Evolutionary conservation across 305 asterid genomes (phyloP).

Genomic region (Coffea humblotiana): DNA sequence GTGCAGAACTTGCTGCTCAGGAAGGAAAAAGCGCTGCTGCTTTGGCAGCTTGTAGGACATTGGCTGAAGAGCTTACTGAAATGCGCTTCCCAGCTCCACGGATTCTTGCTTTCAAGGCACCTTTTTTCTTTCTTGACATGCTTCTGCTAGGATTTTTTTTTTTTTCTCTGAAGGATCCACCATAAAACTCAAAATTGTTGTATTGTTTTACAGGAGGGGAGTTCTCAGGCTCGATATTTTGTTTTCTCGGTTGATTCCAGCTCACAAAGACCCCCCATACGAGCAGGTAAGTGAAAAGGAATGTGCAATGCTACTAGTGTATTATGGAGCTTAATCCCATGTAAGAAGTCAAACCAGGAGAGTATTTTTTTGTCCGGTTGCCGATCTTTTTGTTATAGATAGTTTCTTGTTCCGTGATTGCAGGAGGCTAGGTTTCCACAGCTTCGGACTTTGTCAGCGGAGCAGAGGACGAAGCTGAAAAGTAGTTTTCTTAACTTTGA

Average conservation of each 20-base stretch:
- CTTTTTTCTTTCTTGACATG: constrained; percentile 4
- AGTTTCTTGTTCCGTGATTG: constrained; percentile 19
- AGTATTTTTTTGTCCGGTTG: not conserved
- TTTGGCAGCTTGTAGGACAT: constrained; percentile 94
- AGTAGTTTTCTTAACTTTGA: constrained; percentile 86
- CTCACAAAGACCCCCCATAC: constrained; percentile 94
- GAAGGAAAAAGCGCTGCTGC: constrained; percentile 95
- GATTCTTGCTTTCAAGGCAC: constrained; percentile 93
- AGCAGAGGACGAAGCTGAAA: constrained; percentile 75
- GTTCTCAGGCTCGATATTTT: constrained; percentile 97
- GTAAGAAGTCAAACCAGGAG: not conserved
- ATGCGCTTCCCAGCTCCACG: constrained; percentile 97
- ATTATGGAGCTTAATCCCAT: not conserved
- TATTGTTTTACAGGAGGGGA: constrained; percentile 78
- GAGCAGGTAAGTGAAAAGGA: constrained; percentile 61
- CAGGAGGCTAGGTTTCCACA: constrained; percentile 98
- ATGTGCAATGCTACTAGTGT: not conserved
- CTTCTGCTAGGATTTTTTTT: not conserved
- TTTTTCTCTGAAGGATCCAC: not conserved
- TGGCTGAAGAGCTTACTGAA: constrained; percentile 97
- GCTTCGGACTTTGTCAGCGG: constrained; percentile 73
- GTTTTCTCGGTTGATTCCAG: constrained; percentile 88
- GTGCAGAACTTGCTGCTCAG: constrained; percentile 86
- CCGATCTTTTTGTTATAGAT: not conserved
- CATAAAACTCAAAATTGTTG: not conserved